Percentiles rank a stretch among this genome's conserved stretches.
phyloP scores from a whole-genome alignment of 1,284 basidiomycete genomes.

The Sphaerobolus stellatus region DNA sequence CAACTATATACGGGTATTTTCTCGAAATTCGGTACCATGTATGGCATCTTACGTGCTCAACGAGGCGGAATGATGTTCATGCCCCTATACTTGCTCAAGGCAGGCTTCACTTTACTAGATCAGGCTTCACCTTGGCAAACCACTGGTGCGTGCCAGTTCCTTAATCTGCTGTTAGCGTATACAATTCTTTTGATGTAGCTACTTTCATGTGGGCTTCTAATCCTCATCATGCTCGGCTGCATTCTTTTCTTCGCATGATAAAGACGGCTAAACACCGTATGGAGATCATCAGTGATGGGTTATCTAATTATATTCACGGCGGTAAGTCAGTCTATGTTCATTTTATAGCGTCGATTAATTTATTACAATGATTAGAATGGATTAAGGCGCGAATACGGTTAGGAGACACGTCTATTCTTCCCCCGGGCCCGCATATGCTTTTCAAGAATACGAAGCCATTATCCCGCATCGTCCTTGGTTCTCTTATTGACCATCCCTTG shows the following conservation, averaged over 20 bases:
- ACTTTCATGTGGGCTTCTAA: slow-evolving; percentile 21
- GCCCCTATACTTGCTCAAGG: too few relatives aligned
- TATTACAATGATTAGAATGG: slow-evolving; percentile 6
- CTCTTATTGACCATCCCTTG: slow-evolving; percentile 1
- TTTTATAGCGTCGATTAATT: neutral
- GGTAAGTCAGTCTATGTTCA: too few relatives aligned
- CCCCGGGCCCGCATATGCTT: neutral
- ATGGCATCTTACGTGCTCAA: neutral
- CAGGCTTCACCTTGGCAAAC: too few relatives aligned
- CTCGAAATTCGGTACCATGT: neutral
- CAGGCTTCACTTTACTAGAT: too few relatives aligned
- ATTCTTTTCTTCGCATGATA: slow-evolving; percentile 36
- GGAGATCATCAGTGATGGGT: slow-evolving; percentile 39
- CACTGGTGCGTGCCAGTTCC: too few relatives aligned
- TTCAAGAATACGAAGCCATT: too few relatives aligned
- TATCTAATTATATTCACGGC: slow-evolving; percentile 25
- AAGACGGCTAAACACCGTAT: slow-evolving; percentile 35
- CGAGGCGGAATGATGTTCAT: neutral
- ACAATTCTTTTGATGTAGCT: too few relatives aligned
- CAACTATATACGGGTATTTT: neutral
- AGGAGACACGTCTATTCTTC: slow-evolving; percentile 6
- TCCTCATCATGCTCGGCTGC: slow-evolving; percentile 35
- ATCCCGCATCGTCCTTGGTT: too few relatives aligned
- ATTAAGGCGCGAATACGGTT: slow-evolving; percentile 6
- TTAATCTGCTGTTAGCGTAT: too few relatives aligned